Base-by-base conservation (phyloP, 768 basidiomycete genomes). In the Vishniacozyma victoriae region DNA sequence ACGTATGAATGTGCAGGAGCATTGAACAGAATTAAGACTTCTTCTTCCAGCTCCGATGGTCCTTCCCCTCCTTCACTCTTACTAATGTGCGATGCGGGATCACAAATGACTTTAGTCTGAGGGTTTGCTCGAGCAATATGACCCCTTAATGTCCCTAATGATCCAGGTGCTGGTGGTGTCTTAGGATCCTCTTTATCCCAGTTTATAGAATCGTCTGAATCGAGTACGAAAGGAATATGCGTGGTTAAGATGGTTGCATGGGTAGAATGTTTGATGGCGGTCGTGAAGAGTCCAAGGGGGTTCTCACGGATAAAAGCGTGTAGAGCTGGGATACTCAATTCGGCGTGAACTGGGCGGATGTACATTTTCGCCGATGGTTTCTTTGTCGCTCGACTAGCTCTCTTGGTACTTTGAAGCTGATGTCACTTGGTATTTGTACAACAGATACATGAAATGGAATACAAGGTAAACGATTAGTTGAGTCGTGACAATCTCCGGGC, bases 281-380 rank as follows among this genome's bases (percentile, higher is more conserved):
- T 75, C 26, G 74, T 75, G 48, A 76, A 51, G 15, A 74, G 54
- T 1, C 75, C 75, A 1, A 75, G 65, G 3, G 73, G 74, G 48
- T 73, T 64, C 7, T 55, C 39, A 15, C 66, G 66, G 41, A 75
- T 68, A 52, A 76, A 73, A 1, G 27, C 44, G 27, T 64, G 69
- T 0, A 75, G 64, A 2, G 60, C 62, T 2, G 67, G 54, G n/a
- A 69, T 35, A 57, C 72, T 59, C 44, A 60, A 62, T 42, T 75
- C 75, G 19, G 72, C 69, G 62, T 76, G 74, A 4, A 71, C 70
- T 1, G 68, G 55, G 3, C 73, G 72, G 23, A 76, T 64, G 55
- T 76, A 74, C 75, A 76, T 75, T n/a, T n/a, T n/a, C n/a, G 50
- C n/a, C 58, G 55, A 19, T 33, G n/a, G 29, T 33, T 33, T 33